Evolutionary conservation across 345 rosid genomes (phyloP).

Genomic region (Populus pruinosa): DNA sequence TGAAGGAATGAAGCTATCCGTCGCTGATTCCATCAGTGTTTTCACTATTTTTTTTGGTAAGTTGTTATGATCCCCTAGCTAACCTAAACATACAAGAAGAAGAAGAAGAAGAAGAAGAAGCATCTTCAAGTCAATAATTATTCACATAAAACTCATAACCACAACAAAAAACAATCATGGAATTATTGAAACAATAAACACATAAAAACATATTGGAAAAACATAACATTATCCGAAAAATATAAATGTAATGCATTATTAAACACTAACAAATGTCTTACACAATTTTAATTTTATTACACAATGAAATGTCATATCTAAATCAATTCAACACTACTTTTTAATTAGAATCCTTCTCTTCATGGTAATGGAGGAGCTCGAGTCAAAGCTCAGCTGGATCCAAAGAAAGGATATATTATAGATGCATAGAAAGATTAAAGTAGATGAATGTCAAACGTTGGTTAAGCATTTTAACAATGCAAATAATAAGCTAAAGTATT

Average conservation of each 20-base stretch:
- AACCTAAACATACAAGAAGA: neutral
- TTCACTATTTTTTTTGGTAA: too few species aligned
- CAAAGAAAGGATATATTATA: constrained; percentile 42
- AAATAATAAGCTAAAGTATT: constrained; percentile 49
- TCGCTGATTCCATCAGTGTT: too few species aligned
- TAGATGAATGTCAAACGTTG: constrained; percentile 39
- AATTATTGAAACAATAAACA: neutral
- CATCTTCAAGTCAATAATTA: neutral
- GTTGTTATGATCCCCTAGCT: neutral
- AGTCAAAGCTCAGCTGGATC: constrained; percentile 38
- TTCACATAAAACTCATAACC: neutral
- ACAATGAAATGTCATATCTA: neutral
- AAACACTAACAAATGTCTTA: too few species aligned
- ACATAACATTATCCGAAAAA: too few species aligned
- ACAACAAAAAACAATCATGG: too few species aligned
- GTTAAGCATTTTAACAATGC: constrained; percentile 53
- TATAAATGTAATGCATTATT: too few species aligned
- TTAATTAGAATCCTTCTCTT: neutral
- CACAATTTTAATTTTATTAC: too few species aligned
- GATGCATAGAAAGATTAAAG: constrained; percentile 45
- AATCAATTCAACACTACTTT: neutral
- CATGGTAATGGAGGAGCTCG: constrained; percentile 11
- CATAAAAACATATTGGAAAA: neutral
- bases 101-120: too few species aligned
- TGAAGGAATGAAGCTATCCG: too few species aligned